A percentile compares a stretch with the other conserved stretches of the same genome.
Conservation (phyloP, 192 early-diverging fungal species). For the Backusella australiensis region DNA sequence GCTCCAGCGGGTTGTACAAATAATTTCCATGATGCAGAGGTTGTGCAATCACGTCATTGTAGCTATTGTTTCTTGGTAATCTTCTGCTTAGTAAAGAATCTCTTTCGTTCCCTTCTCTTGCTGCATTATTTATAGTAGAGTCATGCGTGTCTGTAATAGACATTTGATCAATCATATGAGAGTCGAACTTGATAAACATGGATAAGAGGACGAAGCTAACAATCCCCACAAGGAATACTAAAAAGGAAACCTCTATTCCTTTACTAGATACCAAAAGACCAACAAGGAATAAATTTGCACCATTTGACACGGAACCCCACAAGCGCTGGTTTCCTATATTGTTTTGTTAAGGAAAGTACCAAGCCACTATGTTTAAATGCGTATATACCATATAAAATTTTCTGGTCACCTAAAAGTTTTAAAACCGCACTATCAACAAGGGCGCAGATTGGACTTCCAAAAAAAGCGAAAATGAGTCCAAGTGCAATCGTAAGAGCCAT, state of each 20-base stretch:
- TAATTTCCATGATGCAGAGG: neutral
- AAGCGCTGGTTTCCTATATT: slow-evolving; percentile 28
- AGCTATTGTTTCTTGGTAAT: neutral
- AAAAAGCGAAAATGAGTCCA: slow-evolving; percentile 33
- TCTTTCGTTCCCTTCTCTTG: slow-evolving; percentile 2
- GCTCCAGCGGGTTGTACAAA: slow-evolving; percentile 5
- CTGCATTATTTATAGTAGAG: neutral
- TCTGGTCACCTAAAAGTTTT: slow-evolving; percentile 37
- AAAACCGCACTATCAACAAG: slow-evolving; percentile 37
- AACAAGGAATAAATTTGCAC: slow-evolving; percentile 9
- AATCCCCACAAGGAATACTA: slow-evolving; percentile 14
- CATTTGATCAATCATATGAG: slow-evolving; percentile 12
- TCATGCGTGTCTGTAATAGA: slow-evolving; percentile 5
- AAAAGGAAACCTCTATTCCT: slow-evolving; percentile 26
- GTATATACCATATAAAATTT: slow-evolving; percentile 37
- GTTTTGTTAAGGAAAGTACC: neutral
- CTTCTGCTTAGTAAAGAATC: slow-evolving; percentile 4
- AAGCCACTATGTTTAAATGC: neutral
- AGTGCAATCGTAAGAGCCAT: slow-evolving; percentile 12
- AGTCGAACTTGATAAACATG: slow-evolving; percentile 4
- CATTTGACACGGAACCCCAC: slow-evolving; percentile 36
- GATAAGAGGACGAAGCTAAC: slow-evolving; percentile 3
- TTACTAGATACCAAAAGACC: slow-evolving; percentile 14
- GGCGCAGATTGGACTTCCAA: slow-evolving; percentile 27
- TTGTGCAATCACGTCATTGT: neutral